phyloP scores from a whole-genome alignment of 257 asterid species.

The Jacaranda mimosifolia region DNA sequence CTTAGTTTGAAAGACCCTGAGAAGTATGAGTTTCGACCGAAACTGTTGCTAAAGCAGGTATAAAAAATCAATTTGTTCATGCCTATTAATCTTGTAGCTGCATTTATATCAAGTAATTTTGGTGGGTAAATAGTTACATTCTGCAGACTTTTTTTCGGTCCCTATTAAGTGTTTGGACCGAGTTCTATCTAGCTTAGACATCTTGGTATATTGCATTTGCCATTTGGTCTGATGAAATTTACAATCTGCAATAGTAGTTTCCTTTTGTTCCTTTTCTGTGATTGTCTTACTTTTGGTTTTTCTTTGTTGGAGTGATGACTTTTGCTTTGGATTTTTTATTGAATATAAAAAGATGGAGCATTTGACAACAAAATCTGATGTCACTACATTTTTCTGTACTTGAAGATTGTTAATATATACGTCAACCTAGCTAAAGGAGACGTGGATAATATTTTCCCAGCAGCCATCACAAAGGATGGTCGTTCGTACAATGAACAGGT shows the following conservation, averaged over 20 bases:
- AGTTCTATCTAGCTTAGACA: not conserved
- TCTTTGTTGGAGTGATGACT: not conserved
- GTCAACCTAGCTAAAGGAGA: constrained; percentile 94
- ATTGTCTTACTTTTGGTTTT: not conserved
- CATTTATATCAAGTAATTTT: constrained; percentile 4
- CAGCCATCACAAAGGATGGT: constrained; percentile 90
- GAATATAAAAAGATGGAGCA: constrained; percentile 16
- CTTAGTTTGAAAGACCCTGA: constrained; percentile 96
- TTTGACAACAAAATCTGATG: constrained; percentile 34
- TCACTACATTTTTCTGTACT: constrained; percentile 17
- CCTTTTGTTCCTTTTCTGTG: not conserved
- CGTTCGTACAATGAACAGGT: constrained; percentile 97
- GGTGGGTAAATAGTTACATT: constrained; percentile 3
- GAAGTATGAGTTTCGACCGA: constrained; percentile 96
- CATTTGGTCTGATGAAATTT: no score
- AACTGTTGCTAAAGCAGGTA: constrained; percentile 90
- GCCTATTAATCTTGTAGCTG: not conserved
- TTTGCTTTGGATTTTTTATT: not conserved
- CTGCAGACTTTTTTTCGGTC: not conserved
- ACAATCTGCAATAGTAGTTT: no score
- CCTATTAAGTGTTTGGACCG: not conserved
- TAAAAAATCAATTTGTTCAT: not conserved
- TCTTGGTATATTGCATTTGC: not conserved
- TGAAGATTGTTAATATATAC: constrained; percentile 83
- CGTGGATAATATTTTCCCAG: constrained; percentile 70